These are phyloP conservation scores for Pythium aristosporum DNA, from an alignment of 352 stramenopile genomes.

Conservation along the genomic window DNA sequence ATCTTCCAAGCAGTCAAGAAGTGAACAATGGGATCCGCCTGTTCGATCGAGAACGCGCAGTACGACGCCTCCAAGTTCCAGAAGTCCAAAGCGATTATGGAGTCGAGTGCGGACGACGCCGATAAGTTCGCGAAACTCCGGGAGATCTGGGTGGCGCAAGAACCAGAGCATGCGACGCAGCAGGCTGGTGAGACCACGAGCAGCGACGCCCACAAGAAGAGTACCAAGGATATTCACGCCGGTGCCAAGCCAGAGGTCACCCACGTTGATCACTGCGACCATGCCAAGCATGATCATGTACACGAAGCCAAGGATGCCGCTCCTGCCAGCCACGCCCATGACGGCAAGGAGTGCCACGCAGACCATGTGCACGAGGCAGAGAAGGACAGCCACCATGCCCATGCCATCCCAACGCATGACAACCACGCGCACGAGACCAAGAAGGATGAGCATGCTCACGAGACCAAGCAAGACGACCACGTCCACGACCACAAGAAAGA, in stretches of 20 bases:
- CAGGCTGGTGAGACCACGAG: constrained; percentile 7
- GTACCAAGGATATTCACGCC: constrained; percentile 33
- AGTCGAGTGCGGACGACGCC: constrained; percentile 49
- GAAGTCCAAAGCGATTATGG: constrained; percentile 68
- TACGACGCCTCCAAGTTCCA: constrained; percentile 70
- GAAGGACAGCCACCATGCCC: constrained; percentile 3
- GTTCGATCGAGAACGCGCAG: constrained; percentile 54
- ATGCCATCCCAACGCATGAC: neutral
- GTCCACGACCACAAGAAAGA: constrained; percentile 15
- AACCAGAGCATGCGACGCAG: constrained; percentile 6
- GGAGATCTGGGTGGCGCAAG: constrained; percentile 48
- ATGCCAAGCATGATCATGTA: constrained; percentile 6
- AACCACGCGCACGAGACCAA: constrained; percentile 16
- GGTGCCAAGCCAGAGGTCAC: constrained; percentile 8
- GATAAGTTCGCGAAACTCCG: constrained; percentile 77
- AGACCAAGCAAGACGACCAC: constrained; percentile 10
- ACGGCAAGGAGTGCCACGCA: constrained; percentile 4
- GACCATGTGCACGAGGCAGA: neutral
- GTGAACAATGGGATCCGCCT: constrained; percentile 43
- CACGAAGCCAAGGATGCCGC: constrained; percentile 10
- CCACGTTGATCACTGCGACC: constrained; percentile 12
- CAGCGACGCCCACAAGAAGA: constrained; percentile 33
- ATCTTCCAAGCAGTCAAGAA: constrained; percentile 12
- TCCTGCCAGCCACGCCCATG: constrained; percentile 11
- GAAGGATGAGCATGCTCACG: constrained; percentile 13